Evolutionary conservation across 805 yeast species (phyloP), one percentile per base, ranked within the genome.

Genomic region (Ogataea naganishii): DNA sequence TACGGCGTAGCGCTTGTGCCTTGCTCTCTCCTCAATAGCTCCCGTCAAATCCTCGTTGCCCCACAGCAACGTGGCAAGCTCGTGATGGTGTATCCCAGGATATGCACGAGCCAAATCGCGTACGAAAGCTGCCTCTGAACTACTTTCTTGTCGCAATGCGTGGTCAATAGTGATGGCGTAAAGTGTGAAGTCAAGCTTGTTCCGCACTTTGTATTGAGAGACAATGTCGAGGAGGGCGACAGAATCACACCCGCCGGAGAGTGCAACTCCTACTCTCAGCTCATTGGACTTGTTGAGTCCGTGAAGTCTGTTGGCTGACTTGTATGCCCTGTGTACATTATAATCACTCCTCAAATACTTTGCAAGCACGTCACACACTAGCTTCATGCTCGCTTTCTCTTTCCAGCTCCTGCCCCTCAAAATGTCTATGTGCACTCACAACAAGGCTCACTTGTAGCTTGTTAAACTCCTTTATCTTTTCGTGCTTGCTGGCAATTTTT

Each of bases 211-310:
- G 40, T 58, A 67, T 16, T 54, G 49, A 1, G 57, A 36, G 4
- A 77, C 48, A 13, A 80, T 54, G 38, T 66, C 65, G 0, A 80
- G 62, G 25, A 82, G 49, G 10, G 81, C 75, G 74, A 81, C 75
- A 1, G 92, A 81, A 46, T 82, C 94, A 0, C 78, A 85, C 1
- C 94, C 94, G 1, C 94, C 94, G 11, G 85, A 75, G 1, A 82
- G 64, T 0, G 86, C 85, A 12, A 82, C 50, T 5, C 62, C 71
- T 0, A 72, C 33, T 18, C 37, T 46, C n/a, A n/a, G n/a, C n/a
- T n/a, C n/a, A n/a, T n/a, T n/a, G n/a, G n/a, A n/a, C n/a, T n/a
- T n/a, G n/a, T n/a, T n/a, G n/a, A n/a, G n/a, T n/a, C n/a, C n/a
- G n/a, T n/a, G n/a, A n/a, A n/a, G n/a, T n/a, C n/a, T n/a, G n/a